Evolutionary conservation across 2,329 filamentous ascomycete species (phyloP).

Genomic region (Sordariomycetes sp.): DNA sequence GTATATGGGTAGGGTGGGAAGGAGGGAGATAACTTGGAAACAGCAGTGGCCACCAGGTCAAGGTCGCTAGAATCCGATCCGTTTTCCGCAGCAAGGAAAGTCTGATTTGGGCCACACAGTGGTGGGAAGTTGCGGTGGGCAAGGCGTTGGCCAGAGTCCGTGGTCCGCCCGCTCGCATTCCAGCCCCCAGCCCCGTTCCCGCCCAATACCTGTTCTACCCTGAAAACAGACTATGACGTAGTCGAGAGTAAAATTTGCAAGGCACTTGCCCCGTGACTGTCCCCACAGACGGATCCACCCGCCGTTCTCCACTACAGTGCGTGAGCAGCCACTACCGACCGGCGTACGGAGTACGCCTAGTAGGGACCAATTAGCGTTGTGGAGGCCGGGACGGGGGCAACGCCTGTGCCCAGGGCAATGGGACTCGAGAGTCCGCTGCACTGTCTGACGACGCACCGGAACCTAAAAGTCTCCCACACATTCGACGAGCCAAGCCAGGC

Average conservation of each 20-base stretch:
- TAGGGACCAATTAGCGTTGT: background rate
- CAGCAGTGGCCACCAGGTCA: background rate
- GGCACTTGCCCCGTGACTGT: background rate
- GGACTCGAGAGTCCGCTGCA: background rate
- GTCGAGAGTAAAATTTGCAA: slow-evolving; percentile 5
- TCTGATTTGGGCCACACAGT: background rate
- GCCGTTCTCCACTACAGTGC: slow-evolving; percentile 1
- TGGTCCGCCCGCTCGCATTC: background rate
- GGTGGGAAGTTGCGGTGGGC: background rate
- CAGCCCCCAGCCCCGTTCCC: background rate
- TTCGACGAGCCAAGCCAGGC: background rate
- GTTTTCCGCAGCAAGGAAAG: background rate
- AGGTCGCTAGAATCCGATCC: background rate
- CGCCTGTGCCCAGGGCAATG: background rate
- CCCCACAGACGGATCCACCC: background rate
- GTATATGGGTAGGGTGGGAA: background rate
- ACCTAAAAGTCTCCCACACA: background rate
- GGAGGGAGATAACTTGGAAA: background rate
- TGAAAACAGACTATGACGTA: slow-evolving; percentile 6
- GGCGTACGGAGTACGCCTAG: background rate
- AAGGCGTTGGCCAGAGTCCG: background rate
- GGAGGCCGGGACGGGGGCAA: background rate
- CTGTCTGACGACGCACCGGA: background rate
- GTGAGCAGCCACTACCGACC: background rate
- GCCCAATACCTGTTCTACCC: slow-evolving; percentile 5